phyloP scores from a whole-genome alignment of 2,329 filamentous ascomycete species.

The Ascocoryne sarcoides region DNA sequence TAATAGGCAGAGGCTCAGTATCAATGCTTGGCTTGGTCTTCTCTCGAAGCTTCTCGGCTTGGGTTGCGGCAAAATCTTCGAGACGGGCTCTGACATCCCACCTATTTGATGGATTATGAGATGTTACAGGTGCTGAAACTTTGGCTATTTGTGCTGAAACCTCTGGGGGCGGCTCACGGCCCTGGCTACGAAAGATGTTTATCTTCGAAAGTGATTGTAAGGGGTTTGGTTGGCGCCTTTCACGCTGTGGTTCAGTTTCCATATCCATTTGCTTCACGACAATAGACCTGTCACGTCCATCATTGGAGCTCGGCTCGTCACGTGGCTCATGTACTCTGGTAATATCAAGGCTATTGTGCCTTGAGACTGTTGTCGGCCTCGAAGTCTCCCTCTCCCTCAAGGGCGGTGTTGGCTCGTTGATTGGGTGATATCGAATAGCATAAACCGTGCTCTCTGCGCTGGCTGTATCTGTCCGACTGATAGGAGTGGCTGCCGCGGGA shows the following conservation, averaged over 20 bases:
- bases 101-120: constrained; percentile 22
- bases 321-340: constrained; percentile 4
- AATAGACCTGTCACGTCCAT: constrained; percentile 14
- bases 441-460: constrained; percentile 58
- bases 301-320: background rate
- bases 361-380: constrained; percentile 8
- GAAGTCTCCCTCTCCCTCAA: constrained; percentile 2
- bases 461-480: constrained; percentile 53
- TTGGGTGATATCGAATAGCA: constrained; percentile 50
- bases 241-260: constrained; percentile 2
- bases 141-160: constrained; percentile 24
- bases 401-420: constrained; percentile 34
- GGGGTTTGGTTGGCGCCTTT: constrained; percentile 4
- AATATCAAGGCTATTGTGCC: constrained; percentile 21
- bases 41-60: constrained; percentile 52
- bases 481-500: constrained; percentile 43
- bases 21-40: constrained; percentile 44
- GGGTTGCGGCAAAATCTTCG: constrained; percentile 52
- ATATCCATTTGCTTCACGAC: constrained; percentile 13
- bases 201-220: constrained; percentile 19
- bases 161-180: constrained; percentile 25
- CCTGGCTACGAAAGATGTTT: constrained; percentile 24
- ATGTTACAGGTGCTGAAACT: constrained; percentile 8
- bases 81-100: constrained; percentile 51
- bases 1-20: constrained; percentile 47